Conservation (phyloP, 306 rosid species). For the Acacia confusa region DNA sequence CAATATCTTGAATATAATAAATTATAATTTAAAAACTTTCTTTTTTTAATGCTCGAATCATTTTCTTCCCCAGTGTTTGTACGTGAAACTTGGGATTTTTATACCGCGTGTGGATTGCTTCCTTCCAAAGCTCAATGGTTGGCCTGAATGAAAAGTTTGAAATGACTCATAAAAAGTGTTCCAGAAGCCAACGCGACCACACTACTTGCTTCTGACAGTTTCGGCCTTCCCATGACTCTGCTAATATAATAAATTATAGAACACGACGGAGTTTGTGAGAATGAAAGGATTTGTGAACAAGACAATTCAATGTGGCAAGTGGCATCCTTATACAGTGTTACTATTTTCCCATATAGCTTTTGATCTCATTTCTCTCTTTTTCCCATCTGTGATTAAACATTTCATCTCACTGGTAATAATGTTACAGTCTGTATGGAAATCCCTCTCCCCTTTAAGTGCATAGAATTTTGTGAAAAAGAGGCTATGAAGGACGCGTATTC, state of each 20-base stretch:
- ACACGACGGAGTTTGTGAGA: conserved; percentile 24
- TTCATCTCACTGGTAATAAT: conserved; percentile 20
- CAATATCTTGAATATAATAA: too few species aligned
- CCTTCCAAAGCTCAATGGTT: conserved; percentile 9
- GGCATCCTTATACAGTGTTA: conserved; percentile 4
- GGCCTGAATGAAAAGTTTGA: background rate
- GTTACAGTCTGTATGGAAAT: background rate
- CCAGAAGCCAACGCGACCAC: conserved; percentile 22
- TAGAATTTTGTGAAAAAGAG: conserved; percentile 15
- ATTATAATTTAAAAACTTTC: too few species aligned
- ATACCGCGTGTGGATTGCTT: background rate
- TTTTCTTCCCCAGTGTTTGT: background rate
- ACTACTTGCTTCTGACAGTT: conserved; percentile 30
- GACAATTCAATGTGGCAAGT: conserved; percentile 28
- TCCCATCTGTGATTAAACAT: conserved; percentile 34
- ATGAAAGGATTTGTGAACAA: conserved; percentile 33
- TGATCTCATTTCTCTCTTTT: conserved; percentile 26
- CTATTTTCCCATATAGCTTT: background rate
- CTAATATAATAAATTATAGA: background rate
- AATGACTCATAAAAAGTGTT: conserved; percentile 23
- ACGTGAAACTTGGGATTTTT: background rate
- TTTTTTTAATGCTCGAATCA: too few species aligned
- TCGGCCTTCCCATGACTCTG: background rate
- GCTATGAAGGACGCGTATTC: conserved; percentile 3
- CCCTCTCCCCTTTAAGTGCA: background rate